phyloP scores from a whole-genome alignment of 768 basidiomycete species.

The Russula dissimulans region DNA sequence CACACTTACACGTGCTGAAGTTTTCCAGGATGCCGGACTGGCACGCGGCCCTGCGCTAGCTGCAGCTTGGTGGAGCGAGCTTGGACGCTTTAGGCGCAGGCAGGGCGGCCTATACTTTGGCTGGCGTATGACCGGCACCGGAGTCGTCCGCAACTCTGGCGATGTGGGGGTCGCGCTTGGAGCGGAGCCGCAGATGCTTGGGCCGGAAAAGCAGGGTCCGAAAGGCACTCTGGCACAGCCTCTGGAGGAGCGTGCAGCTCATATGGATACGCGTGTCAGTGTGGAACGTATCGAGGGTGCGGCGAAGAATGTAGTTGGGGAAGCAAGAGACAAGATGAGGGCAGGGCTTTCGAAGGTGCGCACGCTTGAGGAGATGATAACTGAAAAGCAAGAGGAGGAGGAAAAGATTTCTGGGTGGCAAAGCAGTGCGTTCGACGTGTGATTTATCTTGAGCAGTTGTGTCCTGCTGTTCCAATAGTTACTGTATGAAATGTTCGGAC shows the following conservation, averaged over 20 bases:
- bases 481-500: too few species aligned
- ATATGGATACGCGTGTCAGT: conserved; percentile 22
- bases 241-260: conserved; percentile 26
- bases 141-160: conserved; percentile 39
- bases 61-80: conserved; percentile 62
- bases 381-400: conserved; percentile 28
- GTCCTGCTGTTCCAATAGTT: too few species aligned
- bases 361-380: conserved; percentile 27
- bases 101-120: conserved; percentile 32
- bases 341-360: conserved; percentile 22
- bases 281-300: conserved; percentile 16
- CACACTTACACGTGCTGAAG: conserved; percentile 43
- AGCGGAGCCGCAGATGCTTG: conserved; percentile 63
- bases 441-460: background rate
- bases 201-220: conserved; percentile 60
- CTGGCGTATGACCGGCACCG: conserved; percentile 53
- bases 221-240: conserved; percentile 43
- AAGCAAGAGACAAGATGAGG: conserved; percentile 25
- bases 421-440: conserved; percentile 31
- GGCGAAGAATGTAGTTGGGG: conserved; percentile 22
- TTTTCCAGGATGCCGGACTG: conserved; percentile 58
- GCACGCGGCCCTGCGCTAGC: conserved; percentile 38
- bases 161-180: conserved; percentile 50
- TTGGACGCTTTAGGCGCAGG: conserved; percentile 45
- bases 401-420: conserved; percentile 28